Percentiles rank a stretch among this genome's conserved stretches.
These are phyloP conservation scores for Thielaviopsis euricoi DNA, from an alignment of 2,329 filamentous ascomycete species.

Conservation along the genomic window DNA sequence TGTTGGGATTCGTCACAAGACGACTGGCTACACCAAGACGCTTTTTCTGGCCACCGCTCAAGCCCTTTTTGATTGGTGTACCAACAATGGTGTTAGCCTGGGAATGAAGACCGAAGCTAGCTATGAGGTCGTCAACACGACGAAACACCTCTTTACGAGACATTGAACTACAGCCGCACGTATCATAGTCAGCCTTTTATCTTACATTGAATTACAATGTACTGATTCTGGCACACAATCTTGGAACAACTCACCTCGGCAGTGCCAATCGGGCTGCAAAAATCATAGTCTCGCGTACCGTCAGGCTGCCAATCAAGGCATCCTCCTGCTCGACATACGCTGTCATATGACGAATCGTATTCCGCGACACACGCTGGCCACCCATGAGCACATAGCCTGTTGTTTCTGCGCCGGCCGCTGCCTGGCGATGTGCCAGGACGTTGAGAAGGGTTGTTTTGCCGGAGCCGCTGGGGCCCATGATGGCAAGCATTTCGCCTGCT, in stretches of 20 bases:
- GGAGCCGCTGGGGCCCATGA: conserved; percentile 61
- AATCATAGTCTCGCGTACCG: conserved; percentile 60
- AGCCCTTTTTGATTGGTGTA: conserved; percentile 66
- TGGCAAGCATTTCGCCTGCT: conserved; percentile 52
- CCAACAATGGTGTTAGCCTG: conserved; percentile 61
- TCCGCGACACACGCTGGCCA: conserved; percentile 33
- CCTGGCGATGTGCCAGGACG: conserved; percentile 48
- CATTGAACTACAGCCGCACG: conserved; percentile 19
- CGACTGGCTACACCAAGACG: conserved; percentile 66
- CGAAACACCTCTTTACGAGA: conserved; percentile 37
- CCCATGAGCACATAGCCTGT: conserved; percentile 44
- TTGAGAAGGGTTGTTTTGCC: conserved; percentile 80
- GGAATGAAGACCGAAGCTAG: conserved; percentile 53
- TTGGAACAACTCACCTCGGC: conserved; percentile 18
- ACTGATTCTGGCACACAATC: conserved; percentile 21
- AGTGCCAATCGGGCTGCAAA: conserved; percentile 59
- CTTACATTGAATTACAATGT: background rate
- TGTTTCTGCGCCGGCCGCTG: conserved; percentile 24
- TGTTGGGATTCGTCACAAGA: conserved; percentile 63
- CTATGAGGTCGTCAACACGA: conserved; percentile 49
- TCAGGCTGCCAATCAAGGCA: conserved; percentile 64
- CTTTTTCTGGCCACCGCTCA: conserved; percentile 74
- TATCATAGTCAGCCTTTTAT: background rate
- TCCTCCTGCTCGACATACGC: conserved; percentile 83
- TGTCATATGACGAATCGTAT: conserved; percentile 46